Conservation (phyloP, 2,329 filamentous ascomycete genomes). For the Cladophialophora bantiana region DNA sequence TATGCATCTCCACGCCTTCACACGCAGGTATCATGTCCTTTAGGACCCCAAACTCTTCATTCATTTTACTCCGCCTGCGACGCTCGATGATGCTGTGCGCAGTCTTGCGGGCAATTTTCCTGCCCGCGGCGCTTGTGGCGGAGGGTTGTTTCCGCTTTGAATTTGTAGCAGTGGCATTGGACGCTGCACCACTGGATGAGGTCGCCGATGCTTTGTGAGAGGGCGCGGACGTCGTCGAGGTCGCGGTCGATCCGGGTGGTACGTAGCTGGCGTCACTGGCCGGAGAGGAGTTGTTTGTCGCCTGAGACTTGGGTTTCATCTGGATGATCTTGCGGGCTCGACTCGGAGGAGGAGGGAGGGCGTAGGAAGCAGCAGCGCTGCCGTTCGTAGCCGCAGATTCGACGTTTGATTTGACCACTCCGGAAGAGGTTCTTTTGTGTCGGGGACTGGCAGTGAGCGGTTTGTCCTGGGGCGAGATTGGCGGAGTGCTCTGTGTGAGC, state of each 20-base stretch:
- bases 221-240: slow-evolving; percentile 24
- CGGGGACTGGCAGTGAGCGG: slow-evolving; percentile 34
- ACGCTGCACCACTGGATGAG: slow-evolving; percentile 18
- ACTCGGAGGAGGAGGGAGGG: slow-evolving; percentile 89
- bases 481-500: slow-evolving; percentile 46
- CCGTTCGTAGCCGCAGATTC: slow-evolving; percentile 10
- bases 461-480: slow-evolving; percentile 42
- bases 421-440: slow-evolving; percentile 39
- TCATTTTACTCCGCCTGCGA: slow-evolving; percentile 92
- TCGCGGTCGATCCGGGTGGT: slow-evolving; percentile 36
- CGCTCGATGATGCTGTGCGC: slow-evolving; percentile 95
- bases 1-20: slow-evolving; percentile 95
- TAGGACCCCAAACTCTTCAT: slow-evolving; percentile 92
- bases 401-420: slow-evolving; percentile 38
- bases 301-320: slow-evolving; percentile 76
- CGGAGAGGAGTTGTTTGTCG: slow-evolving; percentile 51
- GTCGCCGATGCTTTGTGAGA: slow-evolving; percentile 36
- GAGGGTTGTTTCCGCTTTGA: slow-evolving; percentile 79
- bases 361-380: slow-evolving; percentile 69
- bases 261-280: slow-evolving; percentile 33
- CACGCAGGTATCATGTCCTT: slow-evolving; percentile 97
- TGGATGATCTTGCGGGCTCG: slow-evolving; percentile 96
- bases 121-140: slow-evolving; percentile 80
- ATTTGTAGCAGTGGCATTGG: slow-evolving; percentile 44
- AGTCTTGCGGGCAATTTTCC: slow-evolving; percentile 94